A percentile compares a stretch with the other conserved stretches of the same genome.
These are phyloP conservation scores for Eucalyptus erythrocorys DNA, from an alignment of 345 rosid species.

Conservation along the genomic window DNA sequence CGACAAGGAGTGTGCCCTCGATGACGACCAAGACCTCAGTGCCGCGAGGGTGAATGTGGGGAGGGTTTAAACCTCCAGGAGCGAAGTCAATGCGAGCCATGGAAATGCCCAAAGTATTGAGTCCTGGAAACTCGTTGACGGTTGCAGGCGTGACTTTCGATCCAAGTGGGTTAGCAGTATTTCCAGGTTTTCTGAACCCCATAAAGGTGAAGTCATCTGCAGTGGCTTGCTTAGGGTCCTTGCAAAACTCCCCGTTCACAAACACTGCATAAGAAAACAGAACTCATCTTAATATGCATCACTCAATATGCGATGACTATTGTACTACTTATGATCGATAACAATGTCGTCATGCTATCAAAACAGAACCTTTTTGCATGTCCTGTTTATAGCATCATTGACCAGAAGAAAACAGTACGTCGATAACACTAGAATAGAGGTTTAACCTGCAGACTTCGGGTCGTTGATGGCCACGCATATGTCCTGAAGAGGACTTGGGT, in stretches of 20 bases:
- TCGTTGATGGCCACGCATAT: constrained; percentile 9
- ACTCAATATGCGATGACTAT: not conserved
- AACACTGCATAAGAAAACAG: constrained; percentile 1
- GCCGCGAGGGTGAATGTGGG: constrained; percentile 29
- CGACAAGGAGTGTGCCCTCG: constrained; percentile 12
- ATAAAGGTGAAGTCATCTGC: constrained; percentile 9
- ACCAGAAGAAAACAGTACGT: not conserved
- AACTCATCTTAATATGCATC: not conserved
- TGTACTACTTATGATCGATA: not conserved
- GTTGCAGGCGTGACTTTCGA: not conserved
- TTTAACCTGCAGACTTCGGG: not conserved
- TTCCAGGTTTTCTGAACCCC: not conserved
- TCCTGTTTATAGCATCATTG: not conserved
- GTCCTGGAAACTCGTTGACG: constrained; percentile 1
- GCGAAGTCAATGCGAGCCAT: constrained; percentile 10
- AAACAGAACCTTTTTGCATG: not conserved
- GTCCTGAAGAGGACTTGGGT: constrained; percentile 18
- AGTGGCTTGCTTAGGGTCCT: constrained; percentile 8
- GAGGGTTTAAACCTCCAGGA: constrained; percentile 19
- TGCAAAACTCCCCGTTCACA: constrained; percentile 28
- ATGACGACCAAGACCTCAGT: constrained; percentile 17
- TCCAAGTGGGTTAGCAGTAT: constrained; percentile 4
- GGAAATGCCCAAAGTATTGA: constrained; percentile 15
- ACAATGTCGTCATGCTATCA: not conserved
- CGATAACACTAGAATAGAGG: not conserved